phyloP scores from a whole-genome alignment of 139 green algal species.

The Haematococcus sp. region DNA sequence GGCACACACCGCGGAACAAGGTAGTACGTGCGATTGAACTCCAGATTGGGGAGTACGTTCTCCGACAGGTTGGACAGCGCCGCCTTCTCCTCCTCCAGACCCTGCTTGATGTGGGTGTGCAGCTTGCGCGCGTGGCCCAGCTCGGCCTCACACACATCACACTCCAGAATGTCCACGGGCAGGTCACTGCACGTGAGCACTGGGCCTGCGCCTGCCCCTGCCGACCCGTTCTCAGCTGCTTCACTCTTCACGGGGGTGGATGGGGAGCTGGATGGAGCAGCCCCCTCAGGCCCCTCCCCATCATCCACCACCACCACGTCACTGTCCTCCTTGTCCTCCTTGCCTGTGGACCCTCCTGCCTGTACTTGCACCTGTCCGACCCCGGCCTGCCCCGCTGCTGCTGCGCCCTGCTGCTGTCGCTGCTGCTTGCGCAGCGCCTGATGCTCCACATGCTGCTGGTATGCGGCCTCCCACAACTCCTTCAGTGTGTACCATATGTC shows the following conservation, averaged over 20 bases:
- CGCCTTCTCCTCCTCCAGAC: slow-evolving; percentile 30
- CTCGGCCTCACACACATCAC: neutral
- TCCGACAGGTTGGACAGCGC: slow-evolving; percentile 39
- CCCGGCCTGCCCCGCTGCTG: neutral
- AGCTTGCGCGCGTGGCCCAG: neutral
- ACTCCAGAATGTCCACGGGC: neutral
- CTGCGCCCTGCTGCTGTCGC: neutral
- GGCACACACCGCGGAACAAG: slow-evolving; percentile 62
- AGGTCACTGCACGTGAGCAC: neutral
- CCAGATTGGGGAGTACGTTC: slow-evolving; percentile 25
- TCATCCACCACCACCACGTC: neutral
- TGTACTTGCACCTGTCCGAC: neutral
- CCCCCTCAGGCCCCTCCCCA: too few relatives aligned
- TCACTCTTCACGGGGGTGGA: neutral
- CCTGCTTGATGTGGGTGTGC: slow-evolving; percentile 7
- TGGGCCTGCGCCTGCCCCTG: neutral
- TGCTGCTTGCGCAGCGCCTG: slow-evolving; percentile 24
- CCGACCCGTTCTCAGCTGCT: neutral
- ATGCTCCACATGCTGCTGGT: neutral
- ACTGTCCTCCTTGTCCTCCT: neutral
- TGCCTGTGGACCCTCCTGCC: neutral
- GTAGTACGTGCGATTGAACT: slow-evolving; percentile 41
- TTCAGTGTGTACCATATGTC: slow-evolving; percentile 47
- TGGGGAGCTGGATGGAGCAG: neutral
- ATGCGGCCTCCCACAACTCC: slow-evolving; percentile 29